Base-by-base conservation (phyloP, 306 rosid species). In the Lithocarpus polystachyus region DNA sequence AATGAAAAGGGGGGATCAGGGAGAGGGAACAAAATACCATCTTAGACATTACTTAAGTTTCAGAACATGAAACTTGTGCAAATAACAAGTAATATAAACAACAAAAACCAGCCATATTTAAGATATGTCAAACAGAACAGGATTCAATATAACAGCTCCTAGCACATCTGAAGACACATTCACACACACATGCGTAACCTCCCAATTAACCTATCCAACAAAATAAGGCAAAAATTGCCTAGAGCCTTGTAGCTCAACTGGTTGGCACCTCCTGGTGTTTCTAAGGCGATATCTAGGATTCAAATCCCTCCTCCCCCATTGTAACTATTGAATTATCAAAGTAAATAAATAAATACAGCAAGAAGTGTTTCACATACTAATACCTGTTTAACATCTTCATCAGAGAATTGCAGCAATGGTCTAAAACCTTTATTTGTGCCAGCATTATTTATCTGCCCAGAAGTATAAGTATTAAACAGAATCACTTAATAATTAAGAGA, bases 381-480 rank as follows among this genome's bases (percentile, higher is more conserved):
- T 86, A 95, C 98, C 98, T 95, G 99, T 81, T 75, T 85, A 79
- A 95, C 87, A 85, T 95, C 99, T 89, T 92, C 97, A 56, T 95
- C 98, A 18, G 86, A 90, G 70, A 95, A 95, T 77, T 91, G 91
- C 80, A 95, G 95, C 85, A 95, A 77, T 22, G 99, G 94, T 87
- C 99, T 86, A 79, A 95, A 95, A 79, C 99, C 98, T 88, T 92
- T 95, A 83, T 90, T 95, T 68, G 96, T 78, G 43, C 98, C 99
- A 12, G 99, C 98, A 82, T 92, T 95, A 78, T 95, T 95, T 81
- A 92, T 92, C 99, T 91, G 90, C 83, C 54, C 72, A 82, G 14
- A 51, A 56, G 64, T 5, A 79, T 13, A 10, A 10, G 15, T 10
- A 48, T 48, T 48, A 75, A 80, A 72, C 15, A 12, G 53, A 40